A percentile compares a stretch with the other conserved stretches of the same genome.
Conservation (phyloP, 2,329 filamentous ascomycete genomes). For the Cladosporium sp. region DNA sequence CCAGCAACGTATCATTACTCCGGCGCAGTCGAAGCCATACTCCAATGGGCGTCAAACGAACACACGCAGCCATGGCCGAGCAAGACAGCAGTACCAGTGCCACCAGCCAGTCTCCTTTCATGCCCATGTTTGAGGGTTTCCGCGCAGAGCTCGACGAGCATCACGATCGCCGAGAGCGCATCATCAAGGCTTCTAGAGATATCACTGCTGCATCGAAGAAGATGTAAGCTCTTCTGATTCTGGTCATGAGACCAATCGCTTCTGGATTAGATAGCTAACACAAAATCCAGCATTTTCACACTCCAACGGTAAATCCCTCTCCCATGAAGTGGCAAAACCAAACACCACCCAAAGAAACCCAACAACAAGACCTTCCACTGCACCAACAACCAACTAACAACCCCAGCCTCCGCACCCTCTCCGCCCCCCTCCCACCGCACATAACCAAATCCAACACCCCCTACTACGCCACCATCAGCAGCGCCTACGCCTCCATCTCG, state of each 20-base stretch:
- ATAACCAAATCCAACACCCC: constrained; percentile 67
- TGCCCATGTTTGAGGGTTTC: constrained; percentile 79
- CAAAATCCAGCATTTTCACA: constrained; percentile 64
- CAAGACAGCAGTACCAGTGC: constrained; percentile 9
- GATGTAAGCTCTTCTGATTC: constrained; percentile 60
- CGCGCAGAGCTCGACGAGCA: constrained; percentile 88
- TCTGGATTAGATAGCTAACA: background rate
- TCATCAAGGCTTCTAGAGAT: constrained; percentile 88
- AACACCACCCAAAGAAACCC: background rate
- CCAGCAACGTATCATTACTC: too few relatives aligned
- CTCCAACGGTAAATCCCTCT: constrained; percentile 61
- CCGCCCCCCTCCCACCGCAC: constrained; percentile 59
- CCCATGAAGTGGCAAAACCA: constrained; percentile 12
- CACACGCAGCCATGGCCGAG: constrained; percentile 15
- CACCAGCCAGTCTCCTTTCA: constrained; percentile 39
- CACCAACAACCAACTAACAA: background rate
- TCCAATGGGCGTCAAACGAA: constrained; percentile 15
- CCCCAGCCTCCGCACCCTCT: constrained; percentile 57
- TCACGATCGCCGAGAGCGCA: constrained; percentile 83
- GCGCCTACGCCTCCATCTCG: constrained; percentile 63
- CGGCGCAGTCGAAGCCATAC: too few relatives aligned
- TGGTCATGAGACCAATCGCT: background rate
- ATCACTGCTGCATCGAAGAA: constrained; percentile 96
- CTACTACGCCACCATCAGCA: constrained; percentile 67
- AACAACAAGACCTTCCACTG: constrained; percentile 61